Base-by-base conservation (phyloP, 208 protist genomes). In the Angomonas desouzai region DNA sequence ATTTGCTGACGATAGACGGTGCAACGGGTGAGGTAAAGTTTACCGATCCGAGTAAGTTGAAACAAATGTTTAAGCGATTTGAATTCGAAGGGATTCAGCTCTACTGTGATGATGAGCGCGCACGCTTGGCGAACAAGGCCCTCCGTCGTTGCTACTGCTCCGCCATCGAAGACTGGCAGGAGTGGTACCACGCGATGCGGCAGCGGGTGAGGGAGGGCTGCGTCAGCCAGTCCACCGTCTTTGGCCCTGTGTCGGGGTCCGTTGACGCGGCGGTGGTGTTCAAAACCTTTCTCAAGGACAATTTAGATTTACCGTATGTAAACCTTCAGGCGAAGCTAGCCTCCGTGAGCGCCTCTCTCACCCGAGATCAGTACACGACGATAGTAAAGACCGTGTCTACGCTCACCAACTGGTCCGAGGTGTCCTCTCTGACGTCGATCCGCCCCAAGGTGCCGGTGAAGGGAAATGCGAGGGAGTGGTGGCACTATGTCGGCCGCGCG, bases 81-180 rank as follows among this genome's bases (percentile, higher is more conserved):
- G 72, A 78, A 28, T 87, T 96, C 29, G 68, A 62, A 6, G 85
- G 85, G 16, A 45, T 96, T 49, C 87, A 92, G 73, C 64, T 91
- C 27, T 96, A 96, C 74, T 93, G 84, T 73, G 85, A 96, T 57
- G 85, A 91, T 64, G 77, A 83, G 28, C 40, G 57, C 28, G 80
- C 66, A 6, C 56, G 56, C 16, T 40, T 66, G 27, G 58, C 68
- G 16, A 62, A 68, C n/a, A 51, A 60, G 23, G 56, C 48, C 6
- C 20, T 69, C 1, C 34, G 56, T 33, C 71, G 69, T 30, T 74
- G 67, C 45, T 86, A 77, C 71, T 48, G 60, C 47, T 74, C 84
- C 1, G 63, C 74, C 51, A 77, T 92, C 23, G 67, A 49, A 10
- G 83, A 91, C 69, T 76, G 77, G 74, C 73, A 83, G 49, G 58